Base-by-base conservation (phyloP, 202 grass and related monocot species). In the Panicum hallii region DNA sequence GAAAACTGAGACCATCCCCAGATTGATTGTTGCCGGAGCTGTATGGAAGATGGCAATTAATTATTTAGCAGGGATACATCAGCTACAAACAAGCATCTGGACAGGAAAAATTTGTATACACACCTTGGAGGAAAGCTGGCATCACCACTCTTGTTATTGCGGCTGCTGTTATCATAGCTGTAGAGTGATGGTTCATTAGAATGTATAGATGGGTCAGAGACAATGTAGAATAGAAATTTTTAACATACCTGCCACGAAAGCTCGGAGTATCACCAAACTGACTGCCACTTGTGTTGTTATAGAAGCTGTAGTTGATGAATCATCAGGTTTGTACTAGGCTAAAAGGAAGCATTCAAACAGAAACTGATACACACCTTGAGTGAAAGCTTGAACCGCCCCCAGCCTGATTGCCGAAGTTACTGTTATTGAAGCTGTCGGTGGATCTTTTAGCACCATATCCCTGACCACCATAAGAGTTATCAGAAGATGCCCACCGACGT, bases 401-500 rank as follows among this genome's bases (percentile, higher is more conserved):
- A 16, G 42, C 44, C 26, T 78, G 84, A 63, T 67, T 68, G 23
- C 81, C 63, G 20, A 82, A 87, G 36, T 71, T 53, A 30, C 80
- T 86, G 63, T 40, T 72, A n/a, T 50, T 62, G 60, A 67, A 84
- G n/a, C 15, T 86, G 16, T 75, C 83, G 20, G 44, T 67, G 11
- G 34, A 67, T 79, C 83, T 89, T 75, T 49, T 74, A 76, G 73
- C 67, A 85, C 56, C 83, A 81, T 70, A 56, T 42, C 65, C 85
- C 14, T 81, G 82, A 70, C 79, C 55, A 84, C 86, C 84, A 80
- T 88, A 88, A 36, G 82, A 89, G 74, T 81, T 75, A 74, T 85
- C 83, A 44, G 87, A 77, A 79, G 83, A 89, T 81, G 87, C 83
- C 89, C 89, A 94, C 2, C 90, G 85, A 50, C 91, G 81, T 85